Evolutionary conservation across 495 filamentous ascomycete genomes (phyloP).

Genomic region (Acidiella bohemica): DNA sequence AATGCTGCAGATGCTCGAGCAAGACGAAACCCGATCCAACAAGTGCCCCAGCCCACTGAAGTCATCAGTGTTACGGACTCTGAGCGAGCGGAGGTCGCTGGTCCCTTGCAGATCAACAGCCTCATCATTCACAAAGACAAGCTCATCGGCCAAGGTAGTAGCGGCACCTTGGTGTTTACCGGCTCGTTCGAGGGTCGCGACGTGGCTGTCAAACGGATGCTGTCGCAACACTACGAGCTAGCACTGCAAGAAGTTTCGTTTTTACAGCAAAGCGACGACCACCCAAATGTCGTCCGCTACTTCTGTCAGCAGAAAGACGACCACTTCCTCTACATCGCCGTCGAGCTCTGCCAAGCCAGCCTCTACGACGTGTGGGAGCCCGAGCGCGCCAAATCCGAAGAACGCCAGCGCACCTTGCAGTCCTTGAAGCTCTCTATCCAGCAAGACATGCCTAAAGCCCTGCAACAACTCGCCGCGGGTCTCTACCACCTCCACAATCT

Average conservation of each 20-base stretch:
- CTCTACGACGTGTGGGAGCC: constrained; percentile 49
- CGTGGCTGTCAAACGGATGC: constrained; percentile 93
- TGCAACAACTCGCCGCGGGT: constrained; percentile 78
- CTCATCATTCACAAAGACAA: constrained; percentile 29
- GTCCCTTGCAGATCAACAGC: constrained; percentile 27
- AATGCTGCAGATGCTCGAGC: constrained; percentile 29
- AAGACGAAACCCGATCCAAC: constrained; percentile 1
- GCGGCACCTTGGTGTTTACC: constrained; percentile 31
- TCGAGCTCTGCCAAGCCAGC: constrained; percentile 91
- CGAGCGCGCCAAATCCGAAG: constrained; percentile 18
- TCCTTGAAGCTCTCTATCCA: constrained; percentile 42
- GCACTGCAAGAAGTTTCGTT: constrained; percentile 86
- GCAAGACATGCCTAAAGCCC: constrained; percentile 46
- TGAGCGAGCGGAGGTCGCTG: constrained; percentile 27
- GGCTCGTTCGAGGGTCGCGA: constrained; percentile 51
- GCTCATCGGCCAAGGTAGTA: constrained; percentile 31
- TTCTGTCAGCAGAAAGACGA: constrained; percentile 77
- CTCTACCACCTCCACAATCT: constrained; percentile 79
- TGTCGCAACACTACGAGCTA: constrained; percentile 87
- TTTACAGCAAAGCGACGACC: constrained; percentile 84
- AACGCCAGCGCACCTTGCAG: constrained; percentile 9
- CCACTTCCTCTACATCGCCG: constrained; percentile 89
- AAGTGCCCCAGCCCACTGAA: constrained; percentile 9
- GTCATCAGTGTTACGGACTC: constrained; percentile 17
- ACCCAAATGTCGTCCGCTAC: constrained; percentile 92